These are phyloP conservation scores for Fusarium ambrosium DNA, from an alignment of 2,329 filamentous ascomycete genomes.

Conservation along the genomic window DNA sequence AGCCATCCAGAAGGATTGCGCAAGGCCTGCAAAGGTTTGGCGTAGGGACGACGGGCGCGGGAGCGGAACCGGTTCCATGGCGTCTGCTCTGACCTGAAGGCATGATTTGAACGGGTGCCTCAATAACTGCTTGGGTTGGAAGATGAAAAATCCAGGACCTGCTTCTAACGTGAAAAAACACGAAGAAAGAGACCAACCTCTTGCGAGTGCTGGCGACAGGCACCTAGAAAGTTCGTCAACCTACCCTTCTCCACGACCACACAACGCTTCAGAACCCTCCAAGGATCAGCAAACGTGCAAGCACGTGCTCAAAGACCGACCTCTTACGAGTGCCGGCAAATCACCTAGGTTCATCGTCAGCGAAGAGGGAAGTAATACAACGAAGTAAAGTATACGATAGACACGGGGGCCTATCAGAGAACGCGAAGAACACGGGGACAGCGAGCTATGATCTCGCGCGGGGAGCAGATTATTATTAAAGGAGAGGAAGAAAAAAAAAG, in stretches of 20 bases:
- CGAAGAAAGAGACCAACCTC: too few relatives aligned
- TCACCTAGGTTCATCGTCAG: not conserved
- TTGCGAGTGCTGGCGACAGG: too few relatives aligned
- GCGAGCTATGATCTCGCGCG: not conserved
- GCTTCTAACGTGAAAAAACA: too few relatives aligned
- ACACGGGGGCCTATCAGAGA: not conserved
- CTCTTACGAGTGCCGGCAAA: not conserved
- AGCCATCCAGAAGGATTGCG: not conserved
- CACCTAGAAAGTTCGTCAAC: not conserved
- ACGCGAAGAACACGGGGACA: not conserved
- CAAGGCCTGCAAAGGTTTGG: not conserved
- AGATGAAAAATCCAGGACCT: not conserved
- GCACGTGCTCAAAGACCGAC: not conserved
- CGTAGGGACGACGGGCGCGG: not conserved
- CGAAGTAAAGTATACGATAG: not conserved
- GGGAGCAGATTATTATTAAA: not conserved
- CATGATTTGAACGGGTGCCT: not conserved
- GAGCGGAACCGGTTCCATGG: not conserved
- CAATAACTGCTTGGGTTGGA: not conserved
- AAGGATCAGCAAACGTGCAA: not conserved
- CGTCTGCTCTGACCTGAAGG: not conserved
- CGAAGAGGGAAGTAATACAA: not conserved
- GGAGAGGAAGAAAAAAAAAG: not conserved
- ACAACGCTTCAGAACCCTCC: not conserved
- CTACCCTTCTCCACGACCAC: not conserved